phyloP scores from a whole-genome alignment of 768 basidiomycete genomes.

The Phylloporus arenicola region DNA sequence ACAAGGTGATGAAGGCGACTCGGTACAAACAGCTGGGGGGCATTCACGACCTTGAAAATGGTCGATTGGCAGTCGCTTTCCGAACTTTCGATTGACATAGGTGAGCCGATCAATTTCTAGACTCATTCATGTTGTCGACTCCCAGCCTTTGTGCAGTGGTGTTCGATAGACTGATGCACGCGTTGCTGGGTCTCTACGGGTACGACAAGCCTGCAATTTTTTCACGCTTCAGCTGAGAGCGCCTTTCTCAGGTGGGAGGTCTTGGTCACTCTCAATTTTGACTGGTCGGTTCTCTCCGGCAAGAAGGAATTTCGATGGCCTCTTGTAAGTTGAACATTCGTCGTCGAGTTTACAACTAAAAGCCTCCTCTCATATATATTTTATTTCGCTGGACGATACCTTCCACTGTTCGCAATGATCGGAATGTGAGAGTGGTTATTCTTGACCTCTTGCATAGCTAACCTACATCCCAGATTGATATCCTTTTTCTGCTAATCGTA shows the following conservation, averaged over 20 bases:
- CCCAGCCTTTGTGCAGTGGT: constrained; percentile 22
- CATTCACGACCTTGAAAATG: no score
- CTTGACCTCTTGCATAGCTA: not conserved
- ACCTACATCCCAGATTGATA: constrained; percentile 18
- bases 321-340: constrained; percentile 30
- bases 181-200: constrained; percentile 42
- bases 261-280: constrained; percentile 38
- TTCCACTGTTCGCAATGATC: constrained; percentile 40
- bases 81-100: constrained; percentile 33
- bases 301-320: constrained; percentile 45
- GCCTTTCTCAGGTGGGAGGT: constrained; percentile 38
- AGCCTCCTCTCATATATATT: constrained; percentile 31
- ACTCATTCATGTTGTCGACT: not conserved
- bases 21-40: no score
- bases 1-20: no score
- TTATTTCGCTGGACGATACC: constrained; percentile 43
- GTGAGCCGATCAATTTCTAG: constrained; percentile 23
- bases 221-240: not conserved
- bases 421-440: constrained; percentile 36
- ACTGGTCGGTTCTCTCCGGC: constrained; percentile 37
- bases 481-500: not conserved
- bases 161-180: constrained; percentile 39
- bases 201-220: constrained; percentile 19
- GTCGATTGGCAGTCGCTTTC: constrained; percentile 37
- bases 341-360: not conserved